Base-by-base conservation (phyloP, 352 stramenopile genomes). In the Elongisporangium anandrum region DNA sequence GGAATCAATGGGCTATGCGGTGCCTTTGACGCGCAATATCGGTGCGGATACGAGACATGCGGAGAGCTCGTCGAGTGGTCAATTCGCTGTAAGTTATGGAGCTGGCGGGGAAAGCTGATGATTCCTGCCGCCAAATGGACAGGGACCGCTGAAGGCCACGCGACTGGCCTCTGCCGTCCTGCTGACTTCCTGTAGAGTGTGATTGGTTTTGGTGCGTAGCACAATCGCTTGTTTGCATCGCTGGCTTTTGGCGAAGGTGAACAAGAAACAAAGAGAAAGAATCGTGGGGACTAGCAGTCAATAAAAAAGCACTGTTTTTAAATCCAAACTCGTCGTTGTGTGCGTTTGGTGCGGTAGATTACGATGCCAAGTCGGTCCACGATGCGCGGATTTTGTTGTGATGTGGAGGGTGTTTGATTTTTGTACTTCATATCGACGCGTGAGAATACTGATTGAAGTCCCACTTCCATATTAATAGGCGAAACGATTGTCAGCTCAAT, bases 151-250 rank as follows among this genome's bases (percentile, higher is more conserved):
- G 29, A 41, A 41, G 29, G 5, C 9, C 9, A 13, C 29, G 29
- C 9, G 9, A 7, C 24, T 34, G 29, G 29, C 29, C 29, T 41
- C 29, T 8, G 9, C 29, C 29, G 29, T 41, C 29, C 29, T 8
- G 29, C 29, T 41, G 29, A 41, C 29, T 41, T 41, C 29, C 29
- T 41, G 29, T 41, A 41, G 29, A 41, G 29, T 41, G 29, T 41
- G 29, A 41, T 41, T 41, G 29, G 29, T 41, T 41, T 41, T 41
- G 47, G 47, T 52, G 47, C 47, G 47, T 52, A 15, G 47, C 47
- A 20, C n/a, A 52, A 23, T 20, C 47, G n/a, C 47, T 23, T 52
- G 47, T 52, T 15, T 41, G 29, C 29, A 34, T 34, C 24, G 24
- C 24, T 34, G 24, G 24, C 24, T 34, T 8, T 34, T 34, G 24